phyloP scores from a whole-genome alignment of 1,284 basidiomycete genomes.

The Meripilus lineatus region DNA sequence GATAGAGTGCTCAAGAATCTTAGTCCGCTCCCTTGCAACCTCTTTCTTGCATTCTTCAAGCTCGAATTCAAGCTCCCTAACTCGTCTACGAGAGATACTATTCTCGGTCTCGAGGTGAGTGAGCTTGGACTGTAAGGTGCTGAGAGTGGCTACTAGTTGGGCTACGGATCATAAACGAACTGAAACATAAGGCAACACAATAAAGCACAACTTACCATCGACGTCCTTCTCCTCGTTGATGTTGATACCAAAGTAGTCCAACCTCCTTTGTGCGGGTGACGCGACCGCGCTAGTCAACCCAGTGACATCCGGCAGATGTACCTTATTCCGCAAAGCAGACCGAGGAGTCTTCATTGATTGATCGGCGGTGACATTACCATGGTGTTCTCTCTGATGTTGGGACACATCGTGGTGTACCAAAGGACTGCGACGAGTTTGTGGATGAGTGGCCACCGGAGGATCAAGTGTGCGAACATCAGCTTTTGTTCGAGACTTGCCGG shows the following conservation, averaged over 20 bases:
- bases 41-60: conserved; percentile 73
- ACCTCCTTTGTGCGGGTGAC: conserved; percentile 54
- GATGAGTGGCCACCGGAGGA: too few species aligned
- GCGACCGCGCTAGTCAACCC: conserved; percentile 71
- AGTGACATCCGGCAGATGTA: conserved; percentile 74
- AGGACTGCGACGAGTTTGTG: too few species aligned
- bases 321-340: conserved; percentile 15
- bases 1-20: conserved; percentile 46
- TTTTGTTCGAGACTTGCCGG: conserved; percentile 15
- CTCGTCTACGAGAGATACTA: conserved; percentile 67
- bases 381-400: too few species aligned
- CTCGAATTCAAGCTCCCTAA: conserved; percentile 79
- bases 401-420: too few species aligned
- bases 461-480: too few species aligned
- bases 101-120: conserved; percentile 77
- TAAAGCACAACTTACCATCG: conserved; percentile 43
- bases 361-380: too few species aligned
- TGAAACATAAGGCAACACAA: too few species aligned
- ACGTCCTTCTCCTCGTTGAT: conserved; percentile 47
- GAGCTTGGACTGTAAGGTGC: conserved; percentile 59
- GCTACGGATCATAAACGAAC: conserved; percentile 31
- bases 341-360: neutral
- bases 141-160: conserved; percentile 56
- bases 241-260: conserved; percentile 48
- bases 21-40: conserved; percentile 60